Conservation (phyloP, 2,329 filamentous ascomycete genomes). For the Decorospora gaudefroyi region DNA sequence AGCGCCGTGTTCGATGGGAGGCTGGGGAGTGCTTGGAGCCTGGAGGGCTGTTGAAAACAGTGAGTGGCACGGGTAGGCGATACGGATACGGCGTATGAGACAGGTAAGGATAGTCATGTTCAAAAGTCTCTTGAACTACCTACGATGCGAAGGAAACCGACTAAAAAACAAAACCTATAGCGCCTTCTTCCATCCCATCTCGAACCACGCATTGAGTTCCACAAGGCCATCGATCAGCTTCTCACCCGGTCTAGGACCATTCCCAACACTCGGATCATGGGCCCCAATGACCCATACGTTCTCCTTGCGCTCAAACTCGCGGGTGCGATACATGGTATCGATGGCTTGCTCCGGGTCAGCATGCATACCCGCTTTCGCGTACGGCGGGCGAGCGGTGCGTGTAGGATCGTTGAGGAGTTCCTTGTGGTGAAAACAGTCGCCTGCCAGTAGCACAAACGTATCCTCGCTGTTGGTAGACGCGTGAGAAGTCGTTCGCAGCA, state of each 20-base stretch:
- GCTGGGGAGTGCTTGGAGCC: no score
- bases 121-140: no score
- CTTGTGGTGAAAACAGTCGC: constrained; percentile 42
- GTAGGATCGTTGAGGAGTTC: constrained; percentile 34
- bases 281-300: constrained; percentile 42
- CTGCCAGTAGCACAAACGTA: constrained; percentile 39
- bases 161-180: no score
- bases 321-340: constrained; percentile 33
- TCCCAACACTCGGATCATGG: constrained; percentile 38
- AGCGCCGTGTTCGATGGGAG: no score
- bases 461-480: constrained; percentile 13
- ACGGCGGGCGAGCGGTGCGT: constrained; percentile 37
- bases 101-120: no score
- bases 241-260: constrained; percentile 24
- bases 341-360: constrained; percentile 35
- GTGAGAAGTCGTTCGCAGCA: constrained; percentile 28
- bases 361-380: constrained; percentile 37
- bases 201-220: constrained; percentile 31
- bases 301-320: constrained; percentile 24
- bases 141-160: no score
- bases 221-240: constrained; percentile 34
- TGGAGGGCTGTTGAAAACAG: no score
- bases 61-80: no score
- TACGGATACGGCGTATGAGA: no score
- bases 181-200: constrained; percentile 34